phyloP scores from a whole-genome alignment of 192 early-diverging fungal species.

The Backusella macrospora region DNA sequence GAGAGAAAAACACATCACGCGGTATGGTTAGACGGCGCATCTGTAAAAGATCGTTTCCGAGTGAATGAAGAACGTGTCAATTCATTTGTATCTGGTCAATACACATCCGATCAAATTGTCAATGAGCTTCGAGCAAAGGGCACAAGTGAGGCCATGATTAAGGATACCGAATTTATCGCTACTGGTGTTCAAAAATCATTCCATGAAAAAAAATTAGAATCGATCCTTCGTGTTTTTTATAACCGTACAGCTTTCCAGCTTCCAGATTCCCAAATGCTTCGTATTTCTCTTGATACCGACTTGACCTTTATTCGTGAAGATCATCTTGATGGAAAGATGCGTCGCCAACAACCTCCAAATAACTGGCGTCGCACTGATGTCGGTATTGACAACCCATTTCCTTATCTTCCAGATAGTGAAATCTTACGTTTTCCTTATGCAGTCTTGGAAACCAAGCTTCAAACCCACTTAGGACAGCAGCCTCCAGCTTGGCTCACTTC shows the following conservation, averaged over 20 bases:
- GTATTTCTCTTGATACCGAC: constrained; percentile 96
- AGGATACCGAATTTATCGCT: constrained; percentile 54
- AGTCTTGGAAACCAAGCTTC: constrained; percentile 86
- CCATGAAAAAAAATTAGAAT: constrained; percentile 69
- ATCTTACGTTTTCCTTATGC: constrained; percentile 93
- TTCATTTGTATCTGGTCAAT: constrained; percentile 75
- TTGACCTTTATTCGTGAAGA: constrained; percentile 97
- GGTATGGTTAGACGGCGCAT: constrained; percentile 58
- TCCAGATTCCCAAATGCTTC: constrained; percentile 88
- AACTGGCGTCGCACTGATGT: constrained; percentile 96
- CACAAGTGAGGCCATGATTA: constrained; percentile 60
- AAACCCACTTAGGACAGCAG: constrained; percentile 65
- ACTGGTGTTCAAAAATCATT: constrained; percentile 76
- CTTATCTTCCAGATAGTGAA: constrained; percentile 75
- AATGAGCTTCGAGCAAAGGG: constrained; percentile 69
- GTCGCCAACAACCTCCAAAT: constrained; percentile 61
- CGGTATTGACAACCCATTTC: constrained; percentile 76
- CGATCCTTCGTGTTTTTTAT: constrained; percentile 91
- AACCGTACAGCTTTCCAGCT: constrained; percentile 99
- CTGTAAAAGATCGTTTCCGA: constrained; percentile 89
- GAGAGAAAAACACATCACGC: constrained; percentile 48
- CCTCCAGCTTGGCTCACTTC: constrained; percentile 82
- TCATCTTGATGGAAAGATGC: constrained; percentile 61
- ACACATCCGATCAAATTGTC: constrained; percentile 73
- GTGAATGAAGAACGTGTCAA: constrained; percentile 94